Evolutionary conservation across 208 protist genomes (phyloP).

Genomic region (Acanthamoeba royreba): DNA sequence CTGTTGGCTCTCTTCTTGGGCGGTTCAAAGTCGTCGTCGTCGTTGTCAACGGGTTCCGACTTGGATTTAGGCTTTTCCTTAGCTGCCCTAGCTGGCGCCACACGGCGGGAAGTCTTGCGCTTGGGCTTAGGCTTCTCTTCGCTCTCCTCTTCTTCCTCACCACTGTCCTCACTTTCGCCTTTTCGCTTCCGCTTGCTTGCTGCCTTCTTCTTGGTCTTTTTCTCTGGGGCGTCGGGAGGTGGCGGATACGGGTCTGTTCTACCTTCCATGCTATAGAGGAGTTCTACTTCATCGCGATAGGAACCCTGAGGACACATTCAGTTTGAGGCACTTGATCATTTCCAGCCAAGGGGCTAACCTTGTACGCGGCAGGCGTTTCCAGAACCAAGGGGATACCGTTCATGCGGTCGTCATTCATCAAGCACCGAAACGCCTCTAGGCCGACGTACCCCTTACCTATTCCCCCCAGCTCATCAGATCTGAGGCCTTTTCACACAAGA

Average conservation of each 20-base stretch:
- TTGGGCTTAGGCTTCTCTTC: too few species aligned
- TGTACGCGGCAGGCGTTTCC: constrained; percentile 48
- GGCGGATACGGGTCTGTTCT: not conserved
- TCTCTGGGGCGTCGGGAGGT: not conserved
- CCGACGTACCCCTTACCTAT: constrained; percentile 62
- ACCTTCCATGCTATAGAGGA: not conserved
- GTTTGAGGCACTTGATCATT: not conserved
- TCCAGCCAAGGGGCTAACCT: not conserved
- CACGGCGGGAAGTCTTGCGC: too few species aligned
- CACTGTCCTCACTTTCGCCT: not conserved
- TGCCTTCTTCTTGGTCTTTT: not conserved
- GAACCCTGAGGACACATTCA: not conserved
- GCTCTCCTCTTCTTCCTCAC: too few species aligned
- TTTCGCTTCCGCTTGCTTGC: not conserved
- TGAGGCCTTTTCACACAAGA: too few species aligned
- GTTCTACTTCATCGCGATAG: not conserved
- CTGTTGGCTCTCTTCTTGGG: not conserved
- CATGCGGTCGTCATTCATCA: constrained; percentile 61
- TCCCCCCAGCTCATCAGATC: too few species aligned
- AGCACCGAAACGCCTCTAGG: constrained; percentile 30
- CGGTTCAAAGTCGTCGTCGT: not conserved
- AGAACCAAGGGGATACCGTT: constrained; percentile 62
- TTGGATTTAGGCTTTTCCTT: too few species aligned
- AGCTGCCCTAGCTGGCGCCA: not conserved
- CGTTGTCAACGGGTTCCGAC: too few species aligned